A percentile compares a stretch with the other conserved stretches of the same genome.
phyloP scores from a whole-genome alignment of 73 alveolate species.

The Tetrahymena borealis region DNA sequence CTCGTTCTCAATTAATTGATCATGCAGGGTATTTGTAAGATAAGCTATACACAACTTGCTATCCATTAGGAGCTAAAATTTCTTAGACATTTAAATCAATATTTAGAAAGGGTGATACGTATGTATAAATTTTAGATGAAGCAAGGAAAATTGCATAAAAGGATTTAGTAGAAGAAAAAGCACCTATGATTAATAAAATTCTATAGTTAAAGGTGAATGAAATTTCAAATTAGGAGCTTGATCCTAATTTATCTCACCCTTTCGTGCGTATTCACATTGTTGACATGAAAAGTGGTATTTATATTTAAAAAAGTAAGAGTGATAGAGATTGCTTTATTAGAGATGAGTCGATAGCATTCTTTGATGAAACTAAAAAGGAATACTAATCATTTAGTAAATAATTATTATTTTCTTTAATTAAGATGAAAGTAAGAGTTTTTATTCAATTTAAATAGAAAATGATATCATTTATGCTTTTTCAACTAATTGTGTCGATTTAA shows the following conservation, averaged over 20 bases:
- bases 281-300: slow-evolving; percentile 70
- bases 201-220: slow-evolving; percentile 45
- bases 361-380: slow-evolving; percentile 4
- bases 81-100: neutral
- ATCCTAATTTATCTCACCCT: slow-evolving; percentile 88
- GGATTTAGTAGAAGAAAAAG: neutral
- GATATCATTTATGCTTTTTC: slow-evolving; percentile 28
- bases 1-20: neutral
- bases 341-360: neutral
- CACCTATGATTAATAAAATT: neutral
- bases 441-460: neutral
- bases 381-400: neutral
- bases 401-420: neutral
- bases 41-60: neutral
- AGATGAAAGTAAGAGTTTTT: neutral
- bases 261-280: slow-evolving; percentile 90
- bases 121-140: neutral
- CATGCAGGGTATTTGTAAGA: neutral
- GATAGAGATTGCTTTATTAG: neutral
- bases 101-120: neutral
- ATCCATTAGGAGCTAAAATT: neutral
- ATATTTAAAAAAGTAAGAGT: slow-evolving; percentile 55
- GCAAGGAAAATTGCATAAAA: neutral
- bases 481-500: slow-evolving; percentile 86
- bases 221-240: slow-evolving; percentile 84